Evolutionary conservation across 306 rosid genomes (phyloP).

Genomic region (Prosopis cineraria): DNA sequence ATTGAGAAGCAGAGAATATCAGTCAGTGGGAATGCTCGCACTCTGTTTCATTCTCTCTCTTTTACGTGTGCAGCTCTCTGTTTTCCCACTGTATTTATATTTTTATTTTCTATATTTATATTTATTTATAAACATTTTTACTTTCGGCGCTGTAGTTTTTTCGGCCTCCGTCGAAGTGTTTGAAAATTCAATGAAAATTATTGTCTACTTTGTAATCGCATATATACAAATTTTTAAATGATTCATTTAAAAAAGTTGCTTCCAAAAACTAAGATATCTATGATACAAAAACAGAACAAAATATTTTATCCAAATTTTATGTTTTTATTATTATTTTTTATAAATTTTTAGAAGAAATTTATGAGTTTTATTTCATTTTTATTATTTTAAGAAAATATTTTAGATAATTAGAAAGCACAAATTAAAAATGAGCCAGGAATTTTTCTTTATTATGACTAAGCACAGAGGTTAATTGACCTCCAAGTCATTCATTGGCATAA

Average conservation of each 20-base stretch:
- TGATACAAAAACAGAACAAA: no score
- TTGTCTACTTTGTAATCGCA: background rate
- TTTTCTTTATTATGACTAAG: no score
- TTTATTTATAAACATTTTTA: background rate
- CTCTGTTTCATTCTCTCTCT: slow-evolving; percentile 29
- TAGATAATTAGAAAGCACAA: no score
- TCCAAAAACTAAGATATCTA: no score
- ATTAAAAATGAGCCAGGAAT: no score
- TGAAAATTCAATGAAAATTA: background rate
- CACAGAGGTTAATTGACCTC: slow-evolving; percentile 21
- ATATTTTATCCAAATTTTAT: no score
- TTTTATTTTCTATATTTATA: background rate
- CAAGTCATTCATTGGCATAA: background rate
- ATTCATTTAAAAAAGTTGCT: no score
- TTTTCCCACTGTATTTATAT: background rate
- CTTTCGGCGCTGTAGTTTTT: background rate
- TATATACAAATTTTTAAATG: no score
- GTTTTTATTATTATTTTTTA: no score
- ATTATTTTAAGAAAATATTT: background rate
- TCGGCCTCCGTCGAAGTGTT: no score
- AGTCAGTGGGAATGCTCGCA: slow-evolving; percentile 1
- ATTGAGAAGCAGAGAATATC: slow-evolving; percentile 36
- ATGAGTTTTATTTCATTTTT: background rate
- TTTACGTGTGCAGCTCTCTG: background rate
- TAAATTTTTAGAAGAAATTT: background rate